These are phyloP conservation scores for Fusarium sp. DNA, from an alignment of 2,329 filamentous ascomycete genomes.

Conservation along the genomic window DNA sequence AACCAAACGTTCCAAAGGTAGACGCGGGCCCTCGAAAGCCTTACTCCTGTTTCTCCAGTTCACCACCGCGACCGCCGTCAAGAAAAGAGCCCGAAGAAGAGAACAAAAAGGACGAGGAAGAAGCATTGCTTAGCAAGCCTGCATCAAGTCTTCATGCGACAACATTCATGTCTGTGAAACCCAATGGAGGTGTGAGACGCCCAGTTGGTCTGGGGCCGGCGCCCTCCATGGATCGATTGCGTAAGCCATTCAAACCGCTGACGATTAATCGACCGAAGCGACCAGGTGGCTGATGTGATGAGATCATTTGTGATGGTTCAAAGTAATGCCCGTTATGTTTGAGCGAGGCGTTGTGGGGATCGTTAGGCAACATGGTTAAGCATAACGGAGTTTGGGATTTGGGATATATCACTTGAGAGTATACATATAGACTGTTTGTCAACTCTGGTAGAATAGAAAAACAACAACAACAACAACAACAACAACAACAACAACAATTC, in stretches of 20 bases:
- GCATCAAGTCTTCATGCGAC: constrained; percentile 62
- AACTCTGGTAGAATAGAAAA: not conserved
- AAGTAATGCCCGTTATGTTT: constrained; percentile 5
- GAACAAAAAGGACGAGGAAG: constrained; percentile 38
- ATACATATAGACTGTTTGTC: constrained; percentile 20
- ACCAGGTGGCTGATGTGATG: constrained; percentile 28
- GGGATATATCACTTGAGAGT: not conserved
- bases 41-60: constrained; percentile 69
- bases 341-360: constrained; percentile 12
- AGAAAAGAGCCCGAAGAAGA: constrained; percentile 35
- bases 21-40: constrained; percentile 48
- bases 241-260: constrained; percentile 66
- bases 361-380: constrained; percentile 34
- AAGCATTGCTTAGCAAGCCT: constrained; percentile 45
- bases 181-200: constrained; percentile 53
- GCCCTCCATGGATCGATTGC: constrained; percentile 59
- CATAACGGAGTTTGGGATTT: constrained; percentile 29
- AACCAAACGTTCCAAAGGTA: constrained; percentile 44
- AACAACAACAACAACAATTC: not conserved
- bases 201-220: constrained; percentile 57
- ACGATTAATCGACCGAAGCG: constrained; percentile 58
- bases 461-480: not conserved
- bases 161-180: constrained; percentile 54
- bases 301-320: constrained; percentile 2
- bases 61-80: constrained; percentile 53